These are phyloP conservation scores for Melastoma candidum DNA, from an alignment of 441 rosid species.

Conservation along the genomic window DNA sequence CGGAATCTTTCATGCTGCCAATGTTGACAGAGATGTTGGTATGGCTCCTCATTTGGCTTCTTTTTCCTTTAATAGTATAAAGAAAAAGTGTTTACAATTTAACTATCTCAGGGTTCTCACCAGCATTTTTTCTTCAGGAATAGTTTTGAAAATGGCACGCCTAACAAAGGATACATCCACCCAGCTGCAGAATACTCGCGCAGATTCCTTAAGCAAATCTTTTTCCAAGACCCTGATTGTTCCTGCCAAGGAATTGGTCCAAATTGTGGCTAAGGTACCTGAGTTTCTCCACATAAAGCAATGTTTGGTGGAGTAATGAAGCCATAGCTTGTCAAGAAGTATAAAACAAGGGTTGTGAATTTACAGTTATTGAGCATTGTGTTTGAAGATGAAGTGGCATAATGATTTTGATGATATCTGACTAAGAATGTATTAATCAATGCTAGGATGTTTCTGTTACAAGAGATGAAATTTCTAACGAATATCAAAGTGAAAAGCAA, in stretches of 20 bases:
- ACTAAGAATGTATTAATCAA: slow-evolving; percentile 11
- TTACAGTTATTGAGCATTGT: too few relatives aligned
- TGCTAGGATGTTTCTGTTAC: slow-evolving; percentile 72
- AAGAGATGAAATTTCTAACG: slow-evolving; percentile 43
- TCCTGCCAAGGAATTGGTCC: slow-evolving; percentile 80
- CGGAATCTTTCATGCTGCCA: slow-evolving; percentile 76
- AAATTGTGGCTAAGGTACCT: slow-evolving; percentile 80
- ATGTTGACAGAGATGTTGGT: slow-evolving; percentile 76
- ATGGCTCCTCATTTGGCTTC: slow-evolving; percentile 13
- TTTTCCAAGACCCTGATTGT: slow-evolving; percentile 57
- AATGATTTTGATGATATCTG: slow-evolving; percentile 6
- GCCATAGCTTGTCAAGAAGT: too few relatives aligned
- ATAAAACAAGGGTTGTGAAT: too few relatives aligned
- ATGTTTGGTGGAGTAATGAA: too few relatives aligned
- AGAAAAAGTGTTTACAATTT: slow-evolving; percentile 3
- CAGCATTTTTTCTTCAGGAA: slow-evolving; percentile 38
- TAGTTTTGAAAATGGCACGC: slow-evolving; percentile 82
- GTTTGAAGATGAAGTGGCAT: neutral
- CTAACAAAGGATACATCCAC: slow-evolving; percentile 54
- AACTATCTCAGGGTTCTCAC: neutral
- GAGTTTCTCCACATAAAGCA: neutral
- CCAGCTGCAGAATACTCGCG: slow-evolving; percentile 44
- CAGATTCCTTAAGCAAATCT: slow-evolving; percentile 59
- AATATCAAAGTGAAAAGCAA: slow-evolving; percentile 41
- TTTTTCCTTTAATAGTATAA: slow-evolving; percentile 9